phyloP scores from a whole-genome alignment of 306 rosid species.

The Corylus avellana region DNA sequence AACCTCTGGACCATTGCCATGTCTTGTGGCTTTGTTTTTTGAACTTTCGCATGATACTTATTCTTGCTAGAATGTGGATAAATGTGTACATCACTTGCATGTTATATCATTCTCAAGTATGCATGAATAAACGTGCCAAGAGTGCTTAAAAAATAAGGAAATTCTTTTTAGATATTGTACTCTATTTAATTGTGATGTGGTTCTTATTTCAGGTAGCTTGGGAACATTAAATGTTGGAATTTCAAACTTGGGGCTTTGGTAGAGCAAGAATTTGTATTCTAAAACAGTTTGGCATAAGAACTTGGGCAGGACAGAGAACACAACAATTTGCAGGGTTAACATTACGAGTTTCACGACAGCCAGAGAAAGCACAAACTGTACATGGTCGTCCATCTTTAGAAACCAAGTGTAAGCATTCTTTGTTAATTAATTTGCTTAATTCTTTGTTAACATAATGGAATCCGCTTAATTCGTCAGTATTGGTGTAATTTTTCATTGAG shows the following conservation, averaged over 20 bases:
- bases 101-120: not conserved
- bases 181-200: conserved; percentile 8
- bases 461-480: too few species aligned
- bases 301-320: conserved; percentile 53
- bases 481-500: too few species aligned
- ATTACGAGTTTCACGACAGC: conserved; percentile 27
- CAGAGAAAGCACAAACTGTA: conserved; percentile 32
- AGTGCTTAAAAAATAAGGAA: not conserved
- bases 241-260: conserved; percentile 40
- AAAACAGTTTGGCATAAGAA: conserved; percentile 44
- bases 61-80: not conserved
- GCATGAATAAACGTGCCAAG: not conserved
- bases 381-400: conserved; percentile 31
- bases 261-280: conserved; percentile 39
- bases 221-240: conserved; percentile 48
- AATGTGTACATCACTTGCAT: not conserved
- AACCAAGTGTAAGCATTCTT: conserved; percentile 48
- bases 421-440: not conserved
- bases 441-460: too few species aligned
- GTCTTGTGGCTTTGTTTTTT: not conserved
- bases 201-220: conserved; percentile 60
- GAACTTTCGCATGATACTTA: not conserved
- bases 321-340: conserved; percentile 42
- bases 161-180: conserved; percentile 8
- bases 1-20: not conserved